Evolutionary conservation across 2,329 filamentous ascomycete genomes (phyloP), one percentile per base, ranked within the genome.

Genomic region (Cryphonectria nitschkei): DNA sequence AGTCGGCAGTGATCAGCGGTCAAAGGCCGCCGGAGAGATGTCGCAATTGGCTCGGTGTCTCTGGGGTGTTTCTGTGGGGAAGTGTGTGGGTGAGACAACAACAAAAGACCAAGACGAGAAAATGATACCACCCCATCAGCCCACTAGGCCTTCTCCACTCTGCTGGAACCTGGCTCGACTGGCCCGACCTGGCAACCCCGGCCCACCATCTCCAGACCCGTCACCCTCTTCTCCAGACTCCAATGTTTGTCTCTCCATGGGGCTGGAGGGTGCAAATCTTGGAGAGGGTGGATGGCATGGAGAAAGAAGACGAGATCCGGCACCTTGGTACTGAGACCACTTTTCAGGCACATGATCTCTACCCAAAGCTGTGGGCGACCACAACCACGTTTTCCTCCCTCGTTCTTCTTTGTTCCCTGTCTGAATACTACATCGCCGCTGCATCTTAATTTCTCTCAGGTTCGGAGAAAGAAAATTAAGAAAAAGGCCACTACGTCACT

Each of bases 161-260:
- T 34, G 34, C 34, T 3, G 34, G 34, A 34, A 34, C 34, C 34
- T 54, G 52, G n/a, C 68, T 50, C 32, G 43, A 56, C 32, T 66
- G 29, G 32, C 54, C 39, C 34, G 34, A 34, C 34, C 34, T 34
- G 34, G 34, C 34, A 3, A 34, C 52, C 46, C 52, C 46, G 56
- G 63, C 52, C 69, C 66, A 68, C 66, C 52, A 65, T 62, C 69
- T 68, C 60, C 60, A 62, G 60, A 34, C 34, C 6, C 6, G 34
- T 34, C 34, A 26, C 37, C 16, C 29, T 8, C 32, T 39, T 56
- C 65, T 46, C 66, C 69, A 68, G 66, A 71, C 61, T 71, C 69
- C 69, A 71, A 39, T 64, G 41, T 58, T 54, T 65, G 50, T 13
- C 46, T 64, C 69, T 71, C 69, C 66, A 68, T 22, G 69, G 66